These are phyloP conservation scores for Arabidopsis suecica DNA, from an alignment of 345 rosid species.

Conservation along the genomic window DNA sequence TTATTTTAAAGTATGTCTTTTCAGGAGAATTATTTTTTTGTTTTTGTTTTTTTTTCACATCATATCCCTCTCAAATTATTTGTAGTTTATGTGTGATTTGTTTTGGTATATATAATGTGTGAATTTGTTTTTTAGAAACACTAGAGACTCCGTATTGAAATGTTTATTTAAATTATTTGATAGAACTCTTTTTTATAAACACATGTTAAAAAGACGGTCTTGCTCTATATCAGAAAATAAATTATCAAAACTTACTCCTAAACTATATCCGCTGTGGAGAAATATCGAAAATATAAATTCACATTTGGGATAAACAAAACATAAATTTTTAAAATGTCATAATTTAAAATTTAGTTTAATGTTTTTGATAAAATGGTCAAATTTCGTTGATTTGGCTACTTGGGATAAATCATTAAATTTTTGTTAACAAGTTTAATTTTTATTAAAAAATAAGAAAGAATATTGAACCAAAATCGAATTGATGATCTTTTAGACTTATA, in stretches of 20 bases:
- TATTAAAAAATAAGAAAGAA: too few species aligned
- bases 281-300: too few species aligned
- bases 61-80: not conserved
- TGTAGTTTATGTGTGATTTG: not conserved
- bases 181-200: not conserved
- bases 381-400: too few species aligned
- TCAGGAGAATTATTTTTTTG: not conserved
- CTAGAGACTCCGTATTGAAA: not conserved
- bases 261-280: too few species aligned
- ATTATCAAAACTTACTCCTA: not conserved
- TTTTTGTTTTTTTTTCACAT: not conserved
- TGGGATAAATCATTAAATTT: too few species aligned
- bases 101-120: not conserved
- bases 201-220: not conserved
- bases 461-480: too few species aligned
- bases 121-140: not conserved
- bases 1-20: not conserved
- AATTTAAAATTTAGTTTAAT: too few species aligned
- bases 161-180: not conserved
- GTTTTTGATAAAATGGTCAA: too few species aligned
- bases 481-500: too few species aligned
- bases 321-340: too few species aligned
- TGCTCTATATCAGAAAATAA: not conserved
- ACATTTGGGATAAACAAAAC: too few species aligned
- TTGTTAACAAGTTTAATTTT: too few species aligned